phyloP scores from a whole-genome alignment of 2,329 filamentous ascomycete genomes.

The Claviceps fusiformis region DNA sequence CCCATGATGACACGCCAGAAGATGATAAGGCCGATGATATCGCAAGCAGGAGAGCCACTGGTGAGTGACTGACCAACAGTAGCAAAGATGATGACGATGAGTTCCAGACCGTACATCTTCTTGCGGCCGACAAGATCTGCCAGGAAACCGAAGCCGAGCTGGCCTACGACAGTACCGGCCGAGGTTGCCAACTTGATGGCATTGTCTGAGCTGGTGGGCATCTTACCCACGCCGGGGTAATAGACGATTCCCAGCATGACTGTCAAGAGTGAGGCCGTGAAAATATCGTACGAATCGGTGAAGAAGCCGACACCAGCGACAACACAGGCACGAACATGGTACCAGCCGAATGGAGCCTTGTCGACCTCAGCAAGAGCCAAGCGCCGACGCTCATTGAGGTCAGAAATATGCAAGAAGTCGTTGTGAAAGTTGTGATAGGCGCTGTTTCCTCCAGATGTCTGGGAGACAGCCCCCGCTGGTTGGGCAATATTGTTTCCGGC shows the following conservation, averaged over 20 bases:
- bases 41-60: constrained; percentile 47
- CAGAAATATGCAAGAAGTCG: constrained; percentile 49
- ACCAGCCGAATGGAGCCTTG: constrained; percentile 72
- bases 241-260: constrained; percentile 70
- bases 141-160: constrained; percentile 65
- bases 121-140: constrained; percentile 69
- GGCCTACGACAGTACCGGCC: constrained; percentile 70
- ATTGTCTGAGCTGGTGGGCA: constrained; percentile 57
- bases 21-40: constrained; percentile 53
- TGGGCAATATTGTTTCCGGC: constrained; percentile 2
- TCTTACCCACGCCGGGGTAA: constrained; percentile 43
- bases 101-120: constrained; percentile 57
- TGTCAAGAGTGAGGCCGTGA: constrained; percentile 60
- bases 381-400: constrained; percentile 66
- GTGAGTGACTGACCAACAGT: constrained; percentile 60
- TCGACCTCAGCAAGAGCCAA: constrained; percentile 72
- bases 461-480: constrained; percentile 14
- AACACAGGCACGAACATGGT: constrained; percentile 62
- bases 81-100: constrained; percentile 69
- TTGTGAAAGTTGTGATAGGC: constrained; percentile 71
- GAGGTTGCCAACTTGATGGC: constrained; percentile 79
- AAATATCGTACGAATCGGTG: constrained; percentile 76
- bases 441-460: constrained; percentile 51
- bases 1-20: constrained; percentile 72
- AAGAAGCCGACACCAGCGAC: constrained; percentile 83